Conservation (phyloP, 495 filamentous ascomycete genomes). For the Penicillium paradoxum region DNA sequence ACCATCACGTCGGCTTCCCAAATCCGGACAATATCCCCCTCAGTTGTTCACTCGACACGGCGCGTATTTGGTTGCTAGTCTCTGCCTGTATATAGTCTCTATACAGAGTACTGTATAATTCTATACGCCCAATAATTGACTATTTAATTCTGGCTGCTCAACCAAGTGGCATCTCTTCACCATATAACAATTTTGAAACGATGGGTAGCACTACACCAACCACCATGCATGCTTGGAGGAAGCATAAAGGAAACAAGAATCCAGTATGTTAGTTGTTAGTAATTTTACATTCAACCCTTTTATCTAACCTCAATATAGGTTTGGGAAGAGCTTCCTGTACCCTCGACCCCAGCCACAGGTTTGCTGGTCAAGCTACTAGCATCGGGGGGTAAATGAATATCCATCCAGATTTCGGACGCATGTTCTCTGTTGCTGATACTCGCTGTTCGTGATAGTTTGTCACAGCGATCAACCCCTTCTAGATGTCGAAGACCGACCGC, state of each 20-base stretch:
- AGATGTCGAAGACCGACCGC: constrained; percentile 19
- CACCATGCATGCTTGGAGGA: constrained; percentile 21
- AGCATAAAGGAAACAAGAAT: constrained; percentile 17
- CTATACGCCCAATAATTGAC: no score
- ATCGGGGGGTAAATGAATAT: constrained; percentile 10
- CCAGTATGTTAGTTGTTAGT: constrained; percentile 7
- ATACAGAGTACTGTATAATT: no score
- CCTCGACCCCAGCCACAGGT: constrained; percentile 6
- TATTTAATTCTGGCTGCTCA: no score
- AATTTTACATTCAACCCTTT: background rate
- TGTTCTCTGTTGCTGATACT: background rate
- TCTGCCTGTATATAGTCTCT: no score
- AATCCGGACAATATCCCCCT: background rate
- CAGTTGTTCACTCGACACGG: no score
- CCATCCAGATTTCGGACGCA: background rate
- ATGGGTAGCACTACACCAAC: background rate
- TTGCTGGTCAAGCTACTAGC: constrained; percentile 17
- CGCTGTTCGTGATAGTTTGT: constrained; percentile 9
- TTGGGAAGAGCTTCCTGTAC: constrained; percentile 17
- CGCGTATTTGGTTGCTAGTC: no score
- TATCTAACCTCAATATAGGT: constrained; percentile 3
- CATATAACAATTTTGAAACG: background rate
- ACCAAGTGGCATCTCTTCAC: no score
- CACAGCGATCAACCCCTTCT: constrained; percentile 20
- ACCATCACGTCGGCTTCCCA: background rate